Evolutionary conservation across 441 rosid genomes (phyloP), one percentile per base, ranked within the genome.

Genomic region (Adansonia madagascariensis): DNA sequence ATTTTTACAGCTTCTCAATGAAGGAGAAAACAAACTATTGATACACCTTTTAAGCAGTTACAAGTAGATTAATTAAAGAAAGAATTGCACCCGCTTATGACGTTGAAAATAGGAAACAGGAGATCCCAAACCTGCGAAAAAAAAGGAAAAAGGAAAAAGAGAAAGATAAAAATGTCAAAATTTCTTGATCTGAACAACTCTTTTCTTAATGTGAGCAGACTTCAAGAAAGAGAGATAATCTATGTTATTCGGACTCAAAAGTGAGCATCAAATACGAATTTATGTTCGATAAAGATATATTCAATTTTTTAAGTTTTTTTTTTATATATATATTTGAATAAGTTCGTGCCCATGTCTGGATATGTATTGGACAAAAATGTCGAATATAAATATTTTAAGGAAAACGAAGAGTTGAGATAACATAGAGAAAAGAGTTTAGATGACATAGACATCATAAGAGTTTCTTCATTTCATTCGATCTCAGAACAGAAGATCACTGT

Each of bases 51-150:
- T 79, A 61, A 79, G 83, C 81, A 77, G 81, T 82, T 90, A 87
- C 87, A 83, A 89, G 87, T 88, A 87, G 63, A 73, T 61, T 78
- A 88, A 86, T 75, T 76, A 87, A 87, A 85, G 14, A 88, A 91
- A 87, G 90, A 90, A 91, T 88, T 68, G 82, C 86, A 81, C 69
- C 81, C 80, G 47, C 75, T 80, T 79, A 74, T 82, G 71, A 76
- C 71, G 76, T 53, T 46, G 82, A 67, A 82, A 78, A 60, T 75
- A 67, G 76, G 79, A 72, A 73, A 72, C 71, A 77, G 73, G 80
- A 66, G 69, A 72, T 69, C 53, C 65, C 31, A 73, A 72, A 79
- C 91, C 93, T 90, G 92, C 79, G 88, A 80, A 55, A 76, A 35
- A 44, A 11, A 27, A 27, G 17, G 59, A 20, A 20, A 68, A 12